A percentile compares a stretch with the other conserved stretches of the same genome.
phyloP scores from a whole-genome alignment of 2,329 filamentous ascomycete genomes.

The Colletotrichum orbiculare region DNA sequence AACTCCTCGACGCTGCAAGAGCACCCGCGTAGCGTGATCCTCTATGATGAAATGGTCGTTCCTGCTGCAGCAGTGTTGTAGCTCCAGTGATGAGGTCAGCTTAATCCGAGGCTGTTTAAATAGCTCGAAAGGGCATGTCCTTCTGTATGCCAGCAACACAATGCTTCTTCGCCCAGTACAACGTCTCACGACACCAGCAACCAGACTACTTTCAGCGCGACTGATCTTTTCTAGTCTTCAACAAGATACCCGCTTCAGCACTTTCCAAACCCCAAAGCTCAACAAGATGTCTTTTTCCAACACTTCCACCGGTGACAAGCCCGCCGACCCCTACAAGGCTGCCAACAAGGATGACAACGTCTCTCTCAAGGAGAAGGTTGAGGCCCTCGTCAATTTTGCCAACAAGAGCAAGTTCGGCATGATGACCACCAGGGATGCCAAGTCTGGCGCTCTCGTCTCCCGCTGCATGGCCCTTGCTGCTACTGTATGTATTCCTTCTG shows the following conservation, averaged over 20 bases:
- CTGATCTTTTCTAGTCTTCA: not conserved
- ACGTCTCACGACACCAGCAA: slow-evolving; percentile 1
- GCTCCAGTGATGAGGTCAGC: slow-evolving; percentile 33
- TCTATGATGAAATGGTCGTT: slow-evolving; percentile 36
- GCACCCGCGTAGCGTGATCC: slow-evolving; percentile 10
- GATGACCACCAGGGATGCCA: slow-evolving; percentile 81
- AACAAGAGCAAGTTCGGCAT: slow-evolving; percentile 83
- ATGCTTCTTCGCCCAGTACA: not conserved
- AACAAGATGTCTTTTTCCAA: slow-evolving; percentile 61
- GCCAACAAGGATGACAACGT: slow-evolving; percentile 75
- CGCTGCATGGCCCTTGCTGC: slow-evolving; percentile 87
- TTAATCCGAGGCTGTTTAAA: slow-evolving; percentile 24
- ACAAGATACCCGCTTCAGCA: not conserved
- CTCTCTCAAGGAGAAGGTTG: slow-evolving; percentile 78
- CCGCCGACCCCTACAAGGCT: slow-evolving; percentile 80
- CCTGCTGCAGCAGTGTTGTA: slow-evolving; percentile 13
- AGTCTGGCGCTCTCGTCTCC: slow-evolving; percentile 76
- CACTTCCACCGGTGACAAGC: slow-evolving; percentile 69
- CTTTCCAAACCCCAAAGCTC: not conserved
- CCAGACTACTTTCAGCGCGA: not conserved
- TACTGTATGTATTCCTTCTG: slow-evolving; percentile 63
- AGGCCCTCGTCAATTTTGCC: slow-evolving; percentile 78
- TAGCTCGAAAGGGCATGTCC: not conserved
- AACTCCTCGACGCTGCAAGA: slow-evolving; percentile 15
- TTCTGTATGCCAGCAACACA: not conserved